phyloP scores from a whole-genome alignment of 805 yeast genomes.

The Starmerella riodocensis region DNA sequence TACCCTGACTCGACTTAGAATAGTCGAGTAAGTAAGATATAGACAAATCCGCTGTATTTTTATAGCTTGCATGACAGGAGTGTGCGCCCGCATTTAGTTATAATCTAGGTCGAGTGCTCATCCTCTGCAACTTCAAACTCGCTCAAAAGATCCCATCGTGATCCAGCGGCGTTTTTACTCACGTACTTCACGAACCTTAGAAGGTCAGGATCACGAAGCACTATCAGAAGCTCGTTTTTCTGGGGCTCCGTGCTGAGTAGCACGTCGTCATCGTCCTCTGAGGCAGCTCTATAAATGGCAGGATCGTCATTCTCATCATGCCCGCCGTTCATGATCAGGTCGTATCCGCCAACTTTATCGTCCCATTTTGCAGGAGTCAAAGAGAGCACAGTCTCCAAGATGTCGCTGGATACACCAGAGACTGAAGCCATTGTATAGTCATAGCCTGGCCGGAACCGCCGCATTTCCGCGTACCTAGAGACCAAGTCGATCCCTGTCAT shows the following conservation, averaged over 20 bases:
- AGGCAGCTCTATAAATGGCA: slow-evolving; percentile 58
- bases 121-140: slow-evolving; percentile 60
- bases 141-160: slow-evolving; percentile 79
- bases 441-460: slow-evolving; percentile 89
- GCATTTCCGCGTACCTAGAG: slow-evolving; percentile 53
- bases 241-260: slow-evolving; percentile 65
- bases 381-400: slow-evolving; percentile 67
- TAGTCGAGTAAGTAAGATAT: no score
- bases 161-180: slow-evolving; percentile 73
- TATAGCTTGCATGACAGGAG: no score
- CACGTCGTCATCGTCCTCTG: slow-evolving; percentile 55
- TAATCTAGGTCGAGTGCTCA: slow-evolving; percentile 24
- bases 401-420: slow-evolving; percentile 31
- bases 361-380: slow-evolving; percentile 86
- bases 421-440: slow-evolving; percentile 86
- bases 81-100: no score
- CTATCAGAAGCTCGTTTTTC: slow-evolving; percentile 68
- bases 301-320: slow-evolving; percentile 52
- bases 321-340: slow-evolving; percentile 56
- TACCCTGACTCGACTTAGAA: no score
- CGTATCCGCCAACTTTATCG: slow-evolving; percentile 80
- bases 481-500: slow-evolving; percentile 49
- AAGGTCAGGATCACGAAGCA: slow-evolving; percentile 74
- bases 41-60: no score
- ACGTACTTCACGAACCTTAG: slow-evolving; percentile 86